Evolutionary conservation across 768 basidiomycete genomes (phyloP).

Genomic region (Tylopilus sp.): DNA sequence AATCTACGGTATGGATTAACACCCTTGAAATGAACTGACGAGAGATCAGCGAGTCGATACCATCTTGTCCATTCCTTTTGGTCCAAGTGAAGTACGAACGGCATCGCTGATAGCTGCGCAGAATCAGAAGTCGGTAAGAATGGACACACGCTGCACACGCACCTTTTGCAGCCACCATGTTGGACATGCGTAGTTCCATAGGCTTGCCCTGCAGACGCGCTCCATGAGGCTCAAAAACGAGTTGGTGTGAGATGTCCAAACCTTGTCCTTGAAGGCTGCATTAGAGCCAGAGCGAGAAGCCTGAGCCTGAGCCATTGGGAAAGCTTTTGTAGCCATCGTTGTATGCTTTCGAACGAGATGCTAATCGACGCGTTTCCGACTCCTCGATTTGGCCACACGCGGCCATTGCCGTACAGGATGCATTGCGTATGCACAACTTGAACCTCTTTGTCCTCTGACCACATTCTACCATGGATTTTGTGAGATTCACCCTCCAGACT

Average conservation of each 20-base stretch:
- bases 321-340: conserved; percentile 29
- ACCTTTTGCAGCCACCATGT: conserved; percentile 98
- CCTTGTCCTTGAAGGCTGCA: conserved; percentile 87
- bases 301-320: conserved; percentile 22
- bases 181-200: conserved; percentile 95
- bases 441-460: conserved; percentile 21
- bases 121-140: conserved; percentile 4
- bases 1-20: conserved; percentile 52
- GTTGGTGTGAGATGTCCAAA: conserved; percentile 18
- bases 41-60: conserved; percentile 40
- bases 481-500: conserved; percentile 16
- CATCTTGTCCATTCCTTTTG: conserved; percentile 99
- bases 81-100: conserved; percentile 93
- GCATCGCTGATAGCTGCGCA: conserved; percentile 90
- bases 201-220: conserved; percentile 78
- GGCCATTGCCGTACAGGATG: conserved; percentile 29
- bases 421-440: conserved; percentile 24
- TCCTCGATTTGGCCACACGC: conserved; percentile 26
- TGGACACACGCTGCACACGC: conserved; percentile 8
- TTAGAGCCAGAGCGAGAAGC: conserved; percentile 49
- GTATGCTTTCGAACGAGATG: too few species aligned
- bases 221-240: conserved; percentile 7
- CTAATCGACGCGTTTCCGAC: conserved; percentile 21
- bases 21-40: background rate
- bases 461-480: conserved; percentile 37